Evolutionary conservation across 2,329 filamentous ascomycete genomes (phyloP), one percentile per base, ranked within the genome.

Genomic region (Fusarium aywerte): DNA sequence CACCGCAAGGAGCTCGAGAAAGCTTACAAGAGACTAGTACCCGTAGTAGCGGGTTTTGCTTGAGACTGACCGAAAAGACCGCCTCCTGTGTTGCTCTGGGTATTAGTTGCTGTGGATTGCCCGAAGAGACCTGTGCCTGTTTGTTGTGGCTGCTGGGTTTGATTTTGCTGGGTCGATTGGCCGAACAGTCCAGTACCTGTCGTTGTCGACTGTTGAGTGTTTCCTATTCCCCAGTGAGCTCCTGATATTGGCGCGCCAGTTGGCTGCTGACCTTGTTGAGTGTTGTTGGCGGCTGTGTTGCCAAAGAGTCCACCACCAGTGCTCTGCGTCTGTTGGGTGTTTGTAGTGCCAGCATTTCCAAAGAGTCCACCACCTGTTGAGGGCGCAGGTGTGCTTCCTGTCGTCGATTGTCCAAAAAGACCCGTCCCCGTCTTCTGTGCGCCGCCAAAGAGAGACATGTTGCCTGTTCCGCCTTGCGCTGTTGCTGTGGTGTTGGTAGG

Each of bases 31-130:
- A 79, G 42, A 35, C 75, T 25, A n/a, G 35, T 73, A 4, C 58
- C 39, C 7, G 67, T 67, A 5, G 74, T 68, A 7, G 75, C 56
- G 11, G 77, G 74, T 49, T 76, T 73, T 23, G 77, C 70, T 56
- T 79, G 77, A 36, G 76, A 71, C 51, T 79, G 77, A 2, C 75
- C 75, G 58, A 80, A 78, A 13, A 80, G 65, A 7, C 76, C 74
- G 15, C 71, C 71, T 8, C 69, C 69, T 27, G 71, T 55, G 63
- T 75, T 73, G 60, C 55, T 47, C 44, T 71, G 68, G 8, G 59
- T 59, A 49, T 62, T 69, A 42, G 64, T 50, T 21, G 68, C 38
- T 39, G 62, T 49, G 3, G 65, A 57, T 27, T 58, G 59, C 4
- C 76, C 77, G 49, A 79, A 79, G 1, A 79, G 67, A 8, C 76